phyloP scores from a whole-genome alignment of 2,329 filamentous ascomycete genomes.

The Apiospora saccharicola region DNA sequence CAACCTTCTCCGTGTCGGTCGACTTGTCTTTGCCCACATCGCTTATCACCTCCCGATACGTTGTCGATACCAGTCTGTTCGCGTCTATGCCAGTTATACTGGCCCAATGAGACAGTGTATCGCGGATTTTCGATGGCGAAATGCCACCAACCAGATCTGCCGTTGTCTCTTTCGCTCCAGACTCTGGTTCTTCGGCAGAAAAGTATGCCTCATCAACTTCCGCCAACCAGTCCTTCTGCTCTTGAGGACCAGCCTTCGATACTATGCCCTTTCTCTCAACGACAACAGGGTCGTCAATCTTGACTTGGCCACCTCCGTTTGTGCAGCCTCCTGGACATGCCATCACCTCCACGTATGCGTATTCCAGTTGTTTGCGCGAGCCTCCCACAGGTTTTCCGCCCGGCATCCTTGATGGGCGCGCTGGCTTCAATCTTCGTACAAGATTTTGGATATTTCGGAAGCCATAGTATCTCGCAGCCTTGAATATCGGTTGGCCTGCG shows the following conservation, averaged over 20 bases:
- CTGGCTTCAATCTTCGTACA: conserved; percentile 88
- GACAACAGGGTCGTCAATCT: conserved; percentile 79
- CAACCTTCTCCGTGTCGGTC: conserved; percentile 80
- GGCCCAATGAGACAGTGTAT: conserved; percentile 80
- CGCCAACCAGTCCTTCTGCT: conserved; percentile 86
- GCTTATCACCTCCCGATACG: conserved; percentile 90
- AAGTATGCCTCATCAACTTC: conserved; percentile 91
- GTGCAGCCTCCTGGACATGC: conserved; percentile 98
- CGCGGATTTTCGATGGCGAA: conserved; percentile 69
- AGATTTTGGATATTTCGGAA: conserved; percentile 99
- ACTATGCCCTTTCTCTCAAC: conserved; percentile 55
- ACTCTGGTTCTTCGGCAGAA: conserved; percentile 66
- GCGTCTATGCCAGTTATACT: conserved; percentile 72
- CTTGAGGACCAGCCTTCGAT: conserved; percentile 71
- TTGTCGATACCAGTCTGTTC: conserved; percentile 81
- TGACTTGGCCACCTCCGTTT: conserved; percentile 95
- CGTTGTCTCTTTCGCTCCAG: conserved; percentile 39
- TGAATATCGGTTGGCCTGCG: conserved; percentile 69
- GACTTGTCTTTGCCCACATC: conserved; percentile 83
- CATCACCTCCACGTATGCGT: conserved; percentile 98
- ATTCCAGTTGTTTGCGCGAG: conserved; percentile 68
- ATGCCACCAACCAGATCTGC: conserved; percentile 67
- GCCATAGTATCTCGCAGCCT: conserved; percentile 90
- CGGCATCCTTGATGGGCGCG: conserved; percentile 78
- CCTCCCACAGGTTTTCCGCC: conserved; percentile 71